Conservation (phyloP, 805 yeast species). For the Suhomyces vadensis region DNA sequence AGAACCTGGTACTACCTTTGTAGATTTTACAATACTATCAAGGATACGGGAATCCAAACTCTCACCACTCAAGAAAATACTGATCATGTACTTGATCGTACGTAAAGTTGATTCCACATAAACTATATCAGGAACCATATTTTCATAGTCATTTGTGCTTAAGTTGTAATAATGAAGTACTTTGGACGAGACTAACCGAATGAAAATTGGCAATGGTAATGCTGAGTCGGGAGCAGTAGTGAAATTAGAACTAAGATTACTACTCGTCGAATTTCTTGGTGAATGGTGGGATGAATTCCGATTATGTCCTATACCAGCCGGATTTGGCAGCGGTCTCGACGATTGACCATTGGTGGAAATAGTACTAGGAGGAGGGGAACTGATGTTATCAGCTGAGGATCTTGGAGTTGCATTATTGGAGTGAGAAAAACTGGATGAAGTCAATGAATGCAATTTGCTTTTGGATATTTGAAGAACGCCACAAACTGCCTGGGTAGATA, state of each 20-base stretch:
- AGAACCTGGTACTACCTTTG: conserved; percentile 17
- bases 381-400: conserved; percentile 4
- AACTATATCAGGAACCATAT: conserved; percentile 79
- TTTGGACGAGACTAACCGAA: conserved; percentile 30
- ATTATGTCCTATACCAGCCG: not conserved
- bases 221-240: conserved; percentile 24
- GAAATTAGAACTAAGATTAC: conserved; percentile 24
- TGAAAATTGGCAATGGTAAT: conserved; percentile 33
- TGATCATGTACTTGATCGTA: conserved; percentile 58
- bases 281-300: conserved; percentile 18
- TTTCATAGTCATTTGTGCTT: conserved; percentile 61
- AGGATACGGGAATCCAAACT: conserved; percentile 41
- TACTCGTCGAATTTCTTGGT: conserved; percentile 36
- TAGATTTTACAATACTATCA: conserved; percentile 46
- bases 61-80: conserved; percentile 47
- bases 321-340: not conserved
- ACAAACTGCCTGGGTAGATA: conserved; percentile 41
- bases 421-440: conserved; percentile 17
- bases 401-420: conserved; percentile 36
- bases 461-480: conserved; percentile 34
- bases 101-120: conserved; percentile 72
- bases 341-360: conserved; percentile 1
- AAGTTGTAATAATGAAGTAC: conserved; percentile 31
- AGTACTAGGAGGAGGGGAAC: not conserved
- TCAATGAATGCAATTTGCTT: conserved; percentile 23